Base-by-base conservation (phyloP, 306 rosid species). In the Quercus alba region DNA sequence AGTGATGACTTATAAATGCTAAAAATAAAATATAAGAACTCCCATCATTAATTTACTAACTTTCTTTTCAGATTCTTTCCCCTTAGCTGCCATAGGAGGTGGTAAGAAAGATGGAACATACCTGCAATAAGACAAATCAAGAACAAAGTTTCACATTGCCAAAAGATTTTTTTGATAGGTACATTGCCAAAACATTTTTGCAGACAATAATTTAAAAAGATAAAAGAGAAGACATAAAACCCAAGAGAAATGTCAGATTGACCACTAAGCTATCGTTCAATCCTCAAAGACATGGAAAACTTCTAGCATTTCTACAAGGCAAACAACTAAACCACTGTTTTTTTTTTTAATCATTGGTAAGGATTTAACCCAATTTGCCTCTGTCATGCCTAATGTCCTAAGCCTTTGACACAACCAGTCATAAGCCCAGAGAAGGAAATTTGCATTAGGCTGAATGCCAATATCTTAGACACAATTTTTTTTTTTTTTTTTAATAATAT, bases 41-140 rank as follows among this genome's bases (percentile, higher is more conserved):
- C 73, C 70, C 70, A 64, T 56, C 59, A 59, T 17, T 70, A 66
- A 63, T 35, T 19, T 31, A 89, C 93, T 81, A 61, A 96, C 99
- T 84, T 90, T 96, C 87, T 90, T 96, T 72, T 96, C 99, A 56
- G 91, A 73, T 90, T 96, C 99, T 84, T 87, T 93, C 77, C 98
- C 98, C 85, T 90, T 96, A 85, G 98, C 86, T 80, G 98, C 94
- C 89, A 93, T n/a, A 76, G 99, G 97, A 80, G 97, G 97, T n/a
- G 98, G 98, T 78, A 93, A 75, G 84, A 96, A 96, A 79, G 97
- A 96, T 57, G 98, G 98, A 49, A 96, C 98, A 86, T 96, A 96
- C 92, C 99, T 96, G 94, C 92, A 91, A 83, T 12, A 77, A 75
- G 63, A 80, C 75, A 88, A 76, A 81, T 74, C 51, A 85, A 81